These are phyloP conservation scores for Coccomyxa sp. DNA, from an alignment of 139 green algal genomes.

Conservation along the genomic window DNA sequence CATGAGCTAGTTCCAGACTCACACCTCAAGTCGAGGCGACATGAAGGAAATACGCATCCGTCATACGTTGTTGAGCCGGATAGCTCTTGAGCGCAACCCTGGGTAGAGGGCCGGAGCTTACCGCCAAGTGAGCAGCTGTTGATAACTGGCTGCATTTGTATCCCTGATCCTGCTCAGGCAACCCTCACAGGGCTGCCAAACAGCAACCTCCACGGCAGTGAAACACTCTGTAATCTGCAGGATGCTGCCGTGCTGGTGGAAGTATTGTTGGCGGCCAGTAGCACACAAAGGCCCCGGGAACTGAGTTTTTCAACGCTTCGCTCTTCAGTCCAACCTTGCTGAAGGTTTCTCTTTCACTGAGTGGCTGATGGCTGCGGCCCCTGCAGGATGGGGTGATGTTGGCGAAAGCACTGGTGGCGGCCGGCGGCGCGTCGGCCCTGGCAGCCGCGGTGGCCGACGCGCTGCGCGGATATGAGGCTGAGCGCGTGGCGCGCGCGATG, in stretches of 20 bases:
- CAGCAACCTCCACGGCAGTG: too few species aligned
- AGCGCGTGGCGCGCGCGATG: conserved; percentile 28
- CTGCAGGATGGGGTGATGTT: conserved; percentile 62
- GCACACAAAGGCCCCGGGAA: too few species aligned
- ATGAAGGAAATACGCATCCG: background rate
- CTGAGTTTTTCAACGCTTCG: too few species aligned
- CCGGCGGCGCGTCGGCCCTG: background rate
- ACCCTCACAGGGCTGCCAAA: too few species aligned
- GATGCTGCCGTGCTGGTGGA: background rate
- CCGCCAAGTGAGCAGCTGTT: too few species aligned
- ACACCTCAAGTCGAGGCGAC: background rate
- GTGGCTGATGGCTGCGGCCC: background rate
- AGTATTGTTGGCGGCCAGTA: too few species aligned
- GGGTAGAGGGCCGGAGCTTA: too few species aligned
- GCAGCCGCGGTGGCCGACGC: conserved; percentile 18
- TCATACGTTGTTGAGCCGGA: too few species aligned
- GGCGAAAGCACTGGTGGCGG: conserved; percentile 23
- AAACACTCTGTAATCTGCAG: background rate
- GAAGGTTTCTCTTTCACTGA: background rate
- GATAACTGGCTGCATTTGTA: too few species aligned
- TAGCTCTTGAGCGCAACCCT: too few species aligned
- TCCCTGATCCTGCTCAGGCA: too few species aligned
- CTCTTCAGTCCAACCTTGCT: background rate
- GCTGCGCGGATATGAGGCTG: conserved; percentile 50
- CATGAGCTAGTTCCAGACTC: background rate